Conservation (phyloP, 139 green algal genomes). For the Limnomonas spitsbergensis region DNA sequence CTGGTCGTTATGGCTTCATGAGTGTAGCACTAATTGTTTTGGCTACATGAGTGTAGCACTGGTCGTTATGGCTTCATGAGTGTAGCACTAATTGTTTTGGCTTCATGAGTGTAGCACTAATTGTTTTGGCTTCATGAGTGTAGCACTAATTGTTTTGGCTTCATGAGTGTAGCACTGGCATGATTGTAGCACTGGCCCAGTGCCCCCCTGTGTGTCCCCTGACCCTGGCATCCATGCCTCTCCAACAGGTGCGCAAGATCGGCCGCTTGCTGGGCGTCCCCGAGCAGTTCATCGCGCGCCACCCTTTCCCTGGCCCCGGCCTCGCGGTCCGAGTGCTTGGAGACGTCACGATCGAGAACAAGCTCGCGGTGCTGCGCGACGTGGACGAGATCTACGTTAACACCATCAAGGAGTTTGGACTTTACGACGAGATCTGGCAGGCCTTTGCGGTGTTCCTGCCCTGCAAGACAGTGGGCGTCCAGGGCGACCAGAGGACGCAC, state of each 20-base stretch:
- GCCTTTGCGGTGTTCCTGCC: slow-evolving; percentile 98
- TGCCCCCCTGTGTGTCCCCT: no score
- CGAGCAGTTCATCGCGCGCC: slow-evolving; percentile 85
- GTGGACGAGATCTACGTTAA: slow-evolving; percentile 98
- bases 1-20: no score
- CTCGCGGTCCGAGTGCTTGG: slow-evolving; percentile 94
- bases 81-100: no score
- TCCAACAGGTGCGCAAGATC: slow-evolving; percentile 62
- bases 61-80: no score
- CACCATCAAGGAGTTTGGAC: slow-evolving; percentile 83
- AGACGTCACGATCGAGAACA: slow-evolving; percentile 81
- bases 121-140: no score
- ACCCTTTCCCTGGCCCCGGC: slow-evolving; percentile 96
- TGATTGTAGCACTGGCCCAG: no score
- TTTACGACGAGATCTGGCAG: slow-evolving; percentile 99
- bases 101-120: no score
- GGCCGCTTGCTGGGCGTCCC: slow-evolving; percentile 64
- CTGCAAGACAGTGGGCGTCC: slow-evolving; percentile 79
- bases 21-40: no score
- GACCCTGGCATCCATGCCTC: no score
- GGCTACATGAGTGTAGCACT: no score
- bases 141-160: no score
- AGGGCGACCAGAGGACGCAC: slow-evolving; percentile 94
- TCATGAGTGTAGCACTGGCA: no score
- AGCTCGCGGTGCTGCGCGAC: slow-evolving; percentile 67